These are phyloP conservation scores for Anthracocystis walkeri DNA, from an alignment of 1,284 basidiomycete species.

Conservation along the genomic window DNA sequence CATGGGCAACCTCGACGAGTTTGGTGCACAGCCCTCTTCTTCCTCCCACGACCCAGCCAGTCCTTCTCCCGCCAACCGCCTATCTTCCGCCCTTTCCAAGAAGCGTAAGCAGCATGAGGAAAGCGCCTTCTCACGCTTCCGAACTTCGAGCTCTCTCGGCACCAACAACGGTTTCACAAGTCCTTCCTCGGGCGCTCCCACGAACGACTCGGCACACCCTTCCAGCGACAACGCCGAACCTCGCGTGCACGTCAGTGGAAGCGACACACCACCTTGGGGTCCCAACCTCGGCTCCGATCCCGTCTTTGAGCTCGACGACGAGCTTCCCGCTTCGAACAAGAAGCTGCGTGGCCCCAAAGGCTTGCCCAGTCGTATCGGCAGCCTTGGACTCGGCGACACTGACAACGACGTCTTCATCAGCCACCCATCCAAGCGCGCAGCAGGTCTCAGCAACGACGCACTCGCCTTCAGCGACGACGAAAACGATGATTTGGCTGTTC, in stretches of 20 bases:
- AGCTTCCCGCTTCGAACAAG: conserved; percentile 45
- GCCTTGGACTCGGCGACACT: conserved; percentile 41
- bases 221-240: conserved; percentile 45
- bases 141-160: conserved; percentile 23
- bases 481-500: conserved; percentile 46
- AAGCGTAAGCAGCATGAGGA: conserved; percentile 50
- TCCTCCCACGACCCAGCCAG: conserved; percentile 49
- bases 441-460: conserved; percentile 51
- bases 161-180: conserved; percentile 48
- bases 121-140: conserved; percentile 39
- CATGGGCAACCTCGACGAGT: conserved; percentile 61
- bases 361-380: conserved; percentile 46
- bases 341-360: conserved; percentile 44
- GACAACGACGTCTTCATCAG: conserved; percentile 42
- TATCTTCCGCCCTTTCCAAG: conserved; percentile 30
- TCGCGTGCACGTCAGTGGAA: conserved; percentile 58
- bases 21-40: conserved; percentile 33
- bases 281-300: conserved; percentile 48
- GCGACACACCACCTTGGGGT: conserved; percentile 64
- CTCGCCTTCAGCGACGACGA: conserved; percentile 55
- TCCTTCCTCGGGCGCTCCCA: conserved; percentile 43
- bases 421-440: conserved; percentile 43
- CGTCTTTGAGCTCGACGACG: conserved; percentile 48
- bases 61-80: conserved; percentile 34
- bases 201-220: conserved; percentile 46